Evolutionary conservation across 2,329 filamentous ascomycete genomes (phyloP).

Genomic region (Cercospora zeae-maydis): DNA sequence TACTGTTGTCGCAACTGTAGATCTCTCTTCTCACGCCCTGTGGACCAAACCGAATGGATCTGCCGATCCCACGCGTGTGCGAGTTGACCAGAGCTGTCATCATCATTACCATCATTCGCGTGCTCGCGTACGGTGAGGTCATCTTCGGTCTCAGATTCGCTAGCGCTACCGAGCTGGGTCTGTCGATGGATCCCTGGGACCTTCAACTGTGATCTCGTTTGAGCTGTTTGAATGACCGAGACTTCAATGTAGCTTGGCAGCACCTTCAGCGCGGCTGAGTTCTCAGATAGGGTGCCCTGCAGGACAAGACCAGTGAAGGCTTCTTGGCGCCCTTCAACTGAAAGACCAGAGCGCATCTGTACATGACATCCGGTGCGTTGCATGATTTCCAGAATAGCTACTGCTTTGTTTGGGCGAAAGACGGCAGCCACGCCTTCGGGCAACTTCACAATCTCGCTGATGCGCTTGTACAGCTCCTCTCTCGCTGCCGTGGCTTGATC

Average conservation of each 20-base stretch:
- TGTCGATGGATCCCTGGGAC: slow-evolving; percentile 2
- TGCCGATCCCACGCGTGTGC: background rate
- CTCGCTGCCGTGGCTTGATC: slow-evolving; percentile 18
- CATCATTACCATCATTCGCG: background rate
- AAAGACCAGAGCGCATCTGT: background rate
- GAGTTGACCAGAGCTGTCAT: background rate
- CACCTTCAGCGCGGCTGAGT: slow-evolving; percentile 18
- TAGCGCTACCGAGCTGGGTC: background rate
- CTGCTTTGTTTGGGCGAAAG: slow-evolving; percentile 21
- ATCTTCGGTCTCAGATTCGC: background rate
- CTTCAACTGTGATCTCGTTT: background rate
- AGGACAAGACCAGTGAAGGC: slow-evolving; percentile 24
- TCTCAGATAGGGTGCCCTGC: slow-evolving; percentile 23
- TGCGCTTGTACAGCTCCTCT: slow-evolving; percentile 15
- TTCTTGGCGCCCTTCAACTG: slow-evolving; percentile 20
- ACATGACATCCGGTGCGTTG: slow-evolving; percentile 31
- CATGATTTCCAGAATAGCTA: slow-evolving; percentile 31
- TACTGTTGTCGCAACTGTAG: background rate
- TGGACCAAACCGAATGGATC: slow-evolving; percentile 15
- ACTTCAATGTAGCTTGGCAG: slow-evolving; percentile 15
- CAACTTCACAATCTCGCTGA: slow-evolving; percentile 25
- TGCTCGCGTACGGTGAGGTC: background rate
- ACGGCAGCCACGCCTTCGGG: slow-evolving; percentile 20
- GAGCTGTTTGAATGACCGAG: background rate
- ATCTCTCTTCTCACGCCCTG: background rate